Percentiles rank a stretch among this genome's conserved stretches.
Conservation (phyloP, 176 grass and related monocot genomes). For the Phoenix roebelenii region DNA sequence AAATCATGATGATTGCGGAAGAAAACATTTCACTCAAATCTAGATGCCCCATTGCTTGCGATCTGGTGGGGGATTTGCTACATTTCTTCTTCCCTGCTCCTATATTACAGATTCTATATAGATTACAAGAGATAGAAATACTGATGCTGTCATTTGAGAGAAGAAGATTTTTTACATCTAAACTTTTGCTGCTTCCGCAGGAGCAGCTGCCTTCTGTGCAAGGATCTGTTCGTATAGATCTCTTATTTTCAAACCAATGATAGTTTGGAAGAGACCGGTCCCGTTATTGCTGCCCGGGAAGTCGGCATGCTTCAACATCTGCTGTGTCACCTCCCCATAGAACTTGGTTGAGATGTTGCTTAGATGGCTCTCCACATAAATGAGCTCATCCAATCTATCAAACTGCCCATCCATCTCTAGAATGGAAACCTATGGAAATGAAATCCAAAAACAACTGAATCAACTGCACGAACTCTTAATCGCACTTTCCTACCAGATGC, state of each 20-base stretch:
- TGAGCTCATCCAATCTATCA: slow-evolving; percentile 14
- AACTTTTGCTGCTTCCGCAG: slow-evolving; percentile 3
- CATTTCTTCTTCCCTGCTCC: too few relatives aligned
- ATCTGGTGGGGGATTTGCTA: too few relatives aligned
- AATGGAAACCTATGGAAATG: background rate
- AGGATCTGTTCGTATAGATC: slow-evolving; percentile 5
- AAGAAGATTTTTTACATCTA: background rate
- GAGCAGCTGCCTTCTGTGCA: slow-evolving; percentile 4
- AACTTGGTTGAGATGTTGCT: slow-evolving; percentile 17
- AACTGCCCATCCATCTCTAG: slow-evolving; percentile 18
- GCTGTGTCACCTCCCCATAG: slow-evolving; percentile 19
- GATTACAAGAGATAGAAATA: too few relatives aligned
- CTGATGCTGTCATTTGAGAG: too few relatives aligned
- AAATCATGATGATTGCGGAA: too few relatives aligned
- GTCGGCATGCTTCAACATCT: slow-evolving; percentile 18
- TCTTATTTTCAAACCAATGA: slow-evolving; percentile 8
- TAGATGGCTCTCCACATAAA: slow-evolving; percentile 20
- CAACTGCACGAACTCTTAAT: too few relatives aligned
- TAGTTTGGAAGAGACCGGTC: slow-evolving; percentile 13
- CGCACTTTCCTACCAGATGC: too few relatives aligned
- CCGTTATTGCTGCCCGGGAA: slow-evolving; percentile 20
- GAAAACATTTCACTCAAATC: too few relatives aligned
- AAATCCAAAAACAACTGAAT: too few relatives aligned
- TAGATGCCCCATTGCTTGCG: too few relatives aligned
- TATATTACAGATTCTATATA: too few relatives aligned